Base-by-base conservation (phyloP, 2,329 filamentous ascomycete species). In the Myriangium duriaei region DNA sequence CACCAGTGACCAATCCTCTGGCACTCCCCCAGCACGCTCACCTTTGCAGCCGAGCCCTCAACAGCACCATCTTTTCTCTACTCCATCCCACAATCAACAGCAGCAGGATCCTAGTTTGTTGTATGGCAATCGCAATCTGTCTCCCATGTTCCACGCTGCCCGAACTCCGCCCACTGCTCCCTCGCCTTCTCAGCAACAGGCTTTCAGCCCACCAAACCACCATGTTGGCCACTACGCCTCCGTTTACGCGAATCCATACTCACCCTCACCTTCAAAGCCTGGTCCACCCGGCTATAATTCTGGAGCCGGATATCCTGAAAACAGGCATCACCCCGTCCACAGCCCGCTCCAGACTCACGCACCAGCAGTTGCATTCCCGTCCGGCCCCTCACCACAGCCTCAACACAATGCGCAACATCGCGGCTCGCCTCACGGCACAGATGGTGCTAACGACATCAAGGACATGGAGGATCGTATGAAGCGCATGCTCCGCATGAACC, bases 41-140 rank as follows among this genome's bases (percentile, higher is more conserved):
- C 30, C 41, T 30, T 39, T 34, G 16, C 21, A 29, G 13, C 28
- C 26, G 36, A 45, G 30, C 35, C 47, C 13, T 37, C 35, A 39
- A 12, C 44, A 42, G 16, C 37, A 41, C 11, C 32, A 40, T 31
- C 38, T 6, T 11, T 47, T 28, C 46, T 51, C 17, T 51, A 51
- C 18, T 41, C 40, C 12, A 40, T 48, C 16, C 45, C 49, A 15
- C 48, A 50, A n/a, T 43, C 21, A 7, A n/a, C 51, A 12, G 42
- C 51, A 26, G 41, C 51, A 19, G 49, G 49, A 36, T 37, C 42
- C 39, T 50, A 54, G 9, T 52, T 42, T 52, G 2, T 56, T 58
- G 40, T 65, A 65, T 43, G 65, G 65, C 32, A 63, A 63, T 37
- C 58, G 58, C 29, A 68, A 68, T 43, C 61, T 69, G 21, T 66